Evolutionary conservation across 495 filamentous ascomycete species (phyloP), one percentile per base, ranked within the genome.

Genomic region (Penicillium lividum): DNA sequence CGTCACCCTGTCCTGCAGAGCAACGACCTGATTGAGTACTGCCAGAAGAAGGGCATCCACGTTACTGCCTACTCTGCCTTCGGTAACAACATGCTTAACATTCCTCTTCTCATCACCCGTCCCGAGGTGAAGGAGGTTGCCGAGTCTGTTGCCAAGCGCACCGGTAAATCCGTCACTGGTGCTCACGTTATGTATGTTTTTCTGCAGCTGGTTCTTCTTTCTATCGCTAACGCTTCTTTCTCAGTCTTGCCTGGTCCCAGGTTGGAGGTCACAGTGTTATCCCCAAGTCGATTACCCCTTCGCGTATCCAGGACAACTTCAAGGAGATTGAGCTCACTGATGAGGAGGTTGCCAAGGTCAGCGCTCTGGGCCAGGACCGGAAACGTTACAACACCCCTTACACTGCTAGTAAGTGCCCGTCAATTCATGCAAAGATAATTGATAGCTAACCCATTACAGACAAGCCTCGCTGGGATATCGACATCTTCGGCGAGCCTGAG

Each of bases 61-160:
- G 62, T 80, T 56, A 80, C 76, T 53, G 76, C 75, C 40, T 80
- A 80, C 70, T 80, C 77, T 4, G 75, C 77, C 56, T 79, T 80
- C 63, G 78, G 78, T 54, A 80, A 80, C 75, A 80, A 80, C 72
- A 66, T 62, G 47, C 52, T 73, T 58, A 65, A 69, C 60, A 59
- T 70, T 48, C 78, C 78, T 18, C 76, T 79, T 36, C 69, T 80
- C 40, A 72, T 80, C 68, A 73, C 69, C 57, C 71, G 68, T 61
- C 71, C 71, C 33, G 76, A 73, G 56, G 68, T 77, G 60, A 77
- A 77, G 68, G 73, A 69, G 42, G 71, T 77, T 55, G 76, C 76
- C 58, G 76, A 77, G 48, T 54, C 66, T n/a, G 76, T 70, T 52
- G 57, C 71, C 51, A 69, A 73, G 67, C 70, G 76, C 31, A 70